Evolutionary conservation across 768 basidiomycete species (phyloP).

Genomic region (Lentinus tigrinus): DNA sequence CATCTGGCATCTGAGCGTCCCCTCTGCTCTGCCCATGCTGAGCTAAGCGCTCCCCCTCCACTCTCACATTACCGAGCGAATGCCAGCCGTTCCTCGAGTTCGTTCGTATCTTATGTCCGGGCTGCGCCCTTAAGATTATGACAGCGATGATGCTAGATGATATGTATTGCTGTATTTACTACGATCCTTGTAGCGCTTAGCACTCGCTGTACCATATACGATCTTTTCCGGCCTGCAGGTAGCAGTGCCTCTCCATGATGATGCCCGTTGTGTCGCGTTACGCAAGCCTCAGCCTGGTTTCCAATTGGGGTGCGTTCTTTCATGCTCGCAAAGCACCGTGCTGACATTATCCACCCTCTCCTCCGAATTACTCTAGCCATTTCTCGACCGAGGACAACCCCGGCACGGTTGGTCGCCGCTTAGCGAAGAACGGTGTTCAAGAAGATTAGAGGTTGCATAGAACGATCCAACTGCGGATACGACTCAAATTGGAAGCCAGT

Average conservation of each 20-base stretch:
- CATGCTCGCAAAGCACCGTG: no score
- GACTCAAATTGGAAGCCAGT: no score
- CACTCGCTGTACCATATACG: neutral
- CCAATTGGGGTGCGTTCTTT: neutral
- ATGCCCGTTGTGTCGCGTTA: neutral
- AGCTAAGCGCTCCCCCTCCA: neutral
- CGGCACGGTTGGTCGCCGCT: no score
- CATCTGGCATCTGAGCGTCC: no score
- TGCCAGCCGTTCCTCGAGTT: neutral
- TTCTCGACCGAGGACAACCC: no score
- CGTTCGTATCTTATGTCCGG: neutral
- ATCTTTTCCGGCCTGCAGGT: neutral
- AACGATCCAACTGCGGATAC: no score
- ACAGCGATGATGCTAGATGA: constrained; percentile 4
- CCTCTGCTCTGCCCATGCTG: no score
- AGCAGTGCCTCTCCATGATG: neutral
- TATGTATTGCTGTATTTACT: constrained; percentile 5
- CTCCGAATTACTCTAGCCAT: no score
- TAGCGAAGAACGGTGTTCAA: no score
- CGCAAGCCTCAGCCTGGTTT: neutral
- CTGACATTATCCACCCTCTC: no score
- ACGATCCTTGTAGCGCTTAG: constrained; percentile 11
- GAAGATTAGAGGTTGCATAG: no score
- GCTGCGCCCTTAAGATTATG: neutral
- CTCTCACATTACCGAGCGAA: neutral